Evolutionary conservation across 1,139 yeast species (phyloP).

Genomic region (Geotrichum restrictum): DNA sequence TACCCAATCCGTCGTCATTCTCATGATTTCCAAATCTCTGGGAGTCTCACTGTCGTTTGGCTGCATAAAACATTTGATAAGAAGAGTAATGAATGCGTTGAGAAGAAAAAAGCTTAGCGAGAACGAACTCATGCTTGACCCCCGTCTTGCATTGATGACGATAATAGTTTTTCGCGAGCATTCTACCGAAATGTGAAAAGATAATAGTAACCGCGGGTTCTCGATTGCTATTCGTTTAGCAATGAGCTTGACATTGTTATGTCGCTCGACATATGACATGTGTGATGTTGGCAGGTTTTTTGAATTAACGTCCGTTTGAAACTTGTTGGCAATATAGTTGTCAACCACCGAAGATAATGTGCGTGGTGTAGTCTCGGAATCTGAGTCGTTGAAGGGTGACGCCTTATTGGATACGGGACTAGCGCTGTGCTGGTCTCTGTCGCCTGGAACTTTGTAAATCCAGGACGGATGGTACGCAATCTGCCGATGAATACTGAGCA

Average conservation of each 20-base stretch:
- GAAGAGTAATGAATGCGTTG: slow-evolving; percentile 30
- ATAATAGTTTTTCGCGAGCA: slow-evolving; percentile 28
- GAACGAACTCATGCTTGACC: not conserved
- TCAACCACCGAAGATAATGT: not conserved
- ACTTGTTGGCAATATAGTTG: not conserved
- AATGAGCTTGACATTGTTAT: slow-evolving; percentile 13
- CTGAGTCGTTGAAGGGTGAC: not conserved
- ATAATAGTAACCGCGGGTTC: slow-evolving; percentile 27
- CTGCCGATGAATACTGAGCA: slow-evolving; percentile 31
- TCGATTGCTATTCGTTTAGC: slow-evolving; percentile 7
- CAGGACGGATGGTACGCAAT: slow-evolving; percentile 36
- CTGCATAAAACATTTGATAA: slow-evolving; percentile 26
- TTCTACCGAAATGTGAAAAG: slow-evolving; percentile 28
- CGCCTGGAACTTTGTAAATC: slow-evolving; percentile 23
- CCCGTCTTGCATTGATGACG: slow-evolving; percentile 6
- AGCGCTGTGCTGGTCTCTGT: not conserved
- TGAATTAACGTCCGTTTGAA: not conserved
- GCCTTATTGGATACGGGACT: not conserved
- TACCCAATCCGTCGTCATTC: not conserved
- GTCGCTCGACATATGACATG: slow-evolving; percentile 3
- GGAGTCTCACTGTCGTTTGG: slow-evolving; percentile 4
- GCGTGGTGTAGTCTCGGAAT: not conserved
- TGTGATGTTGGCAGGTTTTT: not conserved
- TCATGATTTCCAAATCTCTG: slow-evolving; percentile 3
- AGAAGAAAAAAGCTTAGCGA: slow-evolving; percentile 20